Evolutionary conservation across 768 basidiomycete genomes (phyloP).

Genomic region (Filobasidium floriforme): DNA sequence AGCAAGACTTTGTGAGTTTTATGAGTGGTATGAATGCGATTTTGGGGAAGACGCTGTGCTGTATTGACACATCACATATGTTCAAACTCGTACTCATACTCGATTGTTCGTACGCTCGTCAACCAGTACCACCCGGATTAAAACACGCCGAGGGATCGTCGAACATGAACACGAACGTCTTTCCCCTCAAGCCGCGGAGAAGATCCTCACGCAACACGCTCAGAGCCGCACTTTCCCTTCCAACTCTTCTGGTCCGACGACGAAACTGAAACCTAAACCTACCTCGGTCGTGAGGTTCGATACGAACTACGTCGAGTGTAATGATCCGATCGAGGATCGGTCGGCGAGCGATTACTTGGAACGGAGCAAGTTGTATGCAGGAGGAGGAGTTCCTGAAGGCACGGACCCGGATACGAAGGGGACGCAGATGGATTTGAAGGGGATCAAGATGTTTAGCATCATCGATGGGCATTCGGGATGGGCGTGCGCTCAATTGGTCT

Average conservation of each 20-base stretch:
- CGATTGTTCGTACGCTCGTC: not conserved
- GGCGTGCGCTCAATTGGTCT: constrained; percentile 70
- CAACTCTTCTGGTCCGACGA: too few relatives aligned
- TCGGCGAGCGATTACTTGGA: constrained; percentile 60
- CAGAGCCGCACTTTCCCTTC: constrained; percentile 11
- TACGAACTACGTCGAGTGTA: constrained; percentile 72
- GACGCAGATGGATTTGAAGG: constrained; percentile 6
- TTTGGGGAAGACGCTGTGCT: not conserved
- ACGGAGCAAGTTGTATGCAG: constrained; percentile 52
- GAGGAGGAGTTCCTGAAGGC: constrained; percentile 11
- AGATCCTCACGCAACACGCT: constrained; percentile 8
- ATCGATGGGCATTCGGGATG: constrained; percentile 67
- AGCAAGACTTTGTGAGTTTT: constrained; percentile 18
- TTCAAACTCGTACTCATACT: too few relatives aligned
- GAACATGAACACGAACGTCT: constrained; percentile 19
- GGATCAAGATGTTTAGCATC: constrained; percentile 55
- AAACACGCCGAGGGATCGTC: constrained; percentile 17
- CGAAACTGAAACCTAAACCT: constrained; percentile 4
- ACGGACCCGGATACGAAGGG: too few relatives aligned
- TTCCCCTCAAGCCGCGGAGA: constrained; percentile 5
- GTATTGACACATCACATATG: not conserved
- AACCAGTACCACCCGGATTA: constrained; percentile 19
- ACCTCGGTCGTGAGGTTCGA: constrained; percentile 49
- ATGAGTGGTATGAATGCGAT: not conserved
- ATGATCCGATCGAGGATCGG: constrained; percentile 87